phyloP scores from a whole-genome alignment of 768 basidiomycete species.

The Megacollybia marginata region DNA sequence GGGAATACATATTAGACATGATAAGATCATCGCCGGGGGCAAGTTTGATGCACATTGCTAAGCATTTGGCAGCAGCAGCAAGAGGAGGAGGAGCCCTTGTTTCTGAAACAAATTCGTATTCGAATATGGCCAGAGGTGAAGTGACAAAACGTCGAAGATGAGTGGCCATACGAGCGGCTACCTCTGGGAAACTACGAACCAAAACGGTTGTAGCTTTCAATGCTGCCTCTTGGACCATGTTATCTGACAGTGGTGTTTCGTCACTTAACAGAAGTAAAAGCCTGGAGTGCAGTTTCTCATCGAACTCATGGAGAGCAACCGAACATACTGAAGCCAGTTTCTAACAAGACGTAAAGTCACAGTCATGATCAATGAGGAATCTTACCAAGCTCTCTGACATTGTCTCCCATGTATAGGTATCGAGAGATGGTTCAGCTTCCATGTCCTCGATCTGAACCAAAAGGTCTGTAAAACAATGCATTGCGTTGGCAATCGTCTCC shows the following conservation, averaged over 20 bases:
- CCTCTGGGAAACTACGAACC: slow-evolving; percentile 86
- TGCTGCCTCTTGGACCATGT: slow-evolving; percentile 83
- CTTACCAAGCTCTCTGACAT: slow-evolving; percentile 84
- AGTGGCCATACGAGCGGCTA: slow-evolving; percentile 64
- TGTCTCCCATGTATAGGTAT: slow-evolving; percentile 91
- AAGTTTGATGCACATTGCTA: slow-evolving; percentile 82
- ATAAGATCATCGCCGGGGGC: slow-evolving; percentile 83
- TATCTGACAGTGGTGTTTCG: slow-evolving; percentile 74
- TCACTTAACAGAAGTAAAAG: slow-evolving; percentile 74
- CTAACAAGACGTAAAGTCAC: slow-evolving; percentile 25
- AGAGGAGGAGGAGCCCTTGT: slow-evolving; percentile 72
- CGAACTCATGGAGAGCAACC: slow-evolving; percentile 60
- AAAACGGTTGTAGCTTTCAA: slow-evolving; percentile 79
- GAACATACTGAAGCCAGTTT: slow-evolving; percentile 84
- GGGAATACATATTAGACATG: slow-evolving; percentile 95
- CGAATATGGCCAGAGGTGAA: slow-evolving; percentile 81
- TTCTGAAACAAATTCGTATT: slow-evolving; percentile 73
- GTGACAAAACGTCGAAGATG: slow-evolving; percentile 86
- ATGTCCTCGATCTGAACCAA: slow-evolving; percentile 75
- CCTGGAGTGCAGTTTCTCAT: slow-evolving; percentile 59
- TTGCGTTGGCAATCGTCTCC: slow-evolving; percentile 48
- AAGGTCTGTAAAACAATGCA: slow-evolving; percentile 74
- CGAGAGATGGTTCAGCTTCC: slow-evolving; percentile 69
- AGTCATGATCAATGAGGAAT: slow-evolving; percentile 1
- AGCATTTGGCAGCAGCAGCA: slow-evolving; percentile 80